A percentile compares a stretch with the other conserved stretches of the same genome.
Conservation (phyloP, 2,329 filamentous ascomycete genomes). For the Exutisphaerella laricina region DNA sequence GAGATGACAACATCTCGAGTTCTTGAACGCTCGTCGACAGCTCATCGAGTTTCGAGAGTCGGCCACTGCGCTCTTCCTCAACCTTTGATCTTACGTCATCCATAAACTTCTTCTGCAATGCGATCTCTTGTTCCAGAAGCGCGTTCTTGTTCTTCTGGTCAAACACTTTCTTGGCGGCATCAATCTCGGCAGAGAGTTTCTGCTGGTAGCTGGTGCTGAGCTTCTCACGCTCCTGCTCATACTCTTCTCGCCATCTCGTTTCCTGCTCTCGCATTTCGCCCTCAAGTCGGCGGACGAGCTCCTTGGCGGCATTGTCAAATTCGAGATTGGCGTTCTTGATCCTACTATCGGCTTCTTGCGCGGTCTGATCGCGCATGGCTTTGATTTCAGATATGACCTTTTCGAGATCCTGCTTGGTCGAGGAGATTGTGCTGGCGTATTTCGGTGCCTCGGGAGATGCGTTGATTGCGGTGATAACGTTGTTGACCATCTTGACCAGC, state of each 20-base stretch:
- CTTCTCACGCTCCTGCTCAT: slow-evolving; percentile 77
- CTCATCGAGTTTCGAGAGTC: slow-evolving; percentile 78
- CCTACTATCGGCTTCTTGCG: slow-evolving; percentile 67
- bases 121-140: slow-evolving; percentile 83
- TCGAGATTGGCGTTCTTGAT: slow-evolving; percentile 65
- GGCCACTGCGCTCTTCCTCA: slow-evolving; percentile 79
- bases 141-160: slow-evolving; percentile 79
- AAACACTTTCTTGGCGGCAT: slow-evolving; percentile 71
- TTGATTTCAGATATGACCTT: slow-evolving; percentile 75
- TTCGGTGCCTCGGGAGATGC: slow-evolving; percentile 72
- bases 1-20: slow-evolving; percentile 77
- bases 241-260: slow-evolving; percentile 77
- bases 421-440: slow-evolving; percentile 71
- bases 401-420: slow-evolving; percentile 77
- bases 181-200: slow-evolving; percentile 70
- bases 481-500: slow-evolving; percentile 90
- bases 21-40: slow-evolving; percentile 72
- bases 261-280: slow-evolving; percentile 76
- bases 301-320: slow-evolving; percentile 80
- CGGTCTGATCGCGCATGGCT: slow-evolving; percentile 62
- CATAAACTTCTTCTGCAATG: slow-evolving; percentile 79
- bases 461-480: slow-evolving; percentile 90
- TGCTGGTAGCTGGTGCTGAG: slow-evolving; percentile 73
- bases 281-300: slow-evolving; percentile 85
- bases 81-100: slow-evolving; percentile 73